Percentiles rank a stretch among this genome's conserved stretches.
Evolutionary conservation across 2,329 filamentous ascomycete species (phyloP).

Genomic region (Hypoxylon sp.): DNA sequence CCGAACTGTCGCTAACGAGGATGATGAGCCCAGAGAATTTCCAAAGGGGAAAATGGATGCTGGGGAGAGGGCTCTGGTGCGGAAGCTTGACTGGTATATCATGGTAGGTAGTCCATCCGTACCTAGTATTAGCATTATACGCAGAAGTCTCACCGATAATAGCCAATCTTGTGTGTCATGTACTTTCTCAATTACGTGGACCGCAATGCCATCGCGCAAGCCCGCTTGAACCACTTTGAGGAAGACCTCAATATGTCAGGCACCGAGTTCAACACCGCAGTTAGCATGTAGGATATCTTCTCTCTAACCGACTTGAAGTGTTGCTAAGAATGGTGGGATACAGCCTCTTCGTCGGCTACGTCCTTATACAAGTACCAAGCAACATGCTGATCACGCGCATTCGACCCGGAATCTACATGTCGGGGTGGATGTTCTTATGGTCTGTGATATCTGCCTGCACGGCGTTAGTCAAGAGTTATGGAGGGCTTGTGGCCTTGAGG

Average conservation of each 20-base stretch:
- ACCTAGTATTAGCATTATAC: too few species aligned
- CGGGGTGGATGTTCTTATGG: constrained; percentile 54
- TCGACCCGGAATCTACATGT: constrained; percentile 54
- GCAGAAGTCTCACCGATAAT: too few species aligned
- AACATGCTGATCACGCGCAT: constrained; percentile 57
- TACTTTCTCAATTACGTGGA: constrained; percentile 58
- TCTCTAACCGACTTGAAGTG: neutral
- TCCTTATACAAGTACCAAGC: constrained; percentile 51
- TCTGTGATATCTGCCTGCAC: constrained; percentile 51
- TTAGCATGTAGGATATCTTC: constrained; percentile 45
- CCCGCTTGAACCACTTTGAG: constrained; percentile 52
- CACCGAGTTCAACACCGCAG: constrained; percentile 48
- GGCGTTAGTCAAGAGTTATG: constrained; percentile 48
- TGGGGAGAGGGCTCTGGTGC: constrained; percentile 51
- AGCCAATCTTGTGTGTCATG: constrained; percentile 53
- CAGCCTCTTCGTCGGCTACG: constrained; percentile 50
- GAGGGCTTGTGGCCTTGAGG: constrained; percentile 47
- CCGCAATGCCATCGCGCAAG: constrained; percentile 57
- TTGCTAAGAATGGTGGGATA: constrained; percentile 23
- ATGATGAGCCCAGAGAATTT: neutral
- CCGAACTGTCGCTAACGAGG: neutral
- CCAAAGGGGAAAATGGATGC: constrained; percentile 48
- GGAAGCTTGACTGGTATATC: constrained; percentile 53
- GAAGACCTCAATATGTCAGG: constrained; percentile 54
- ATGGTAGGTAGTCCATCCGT: constrained; percentile 50